Evolutionary conservation across 2,329 filamentous ascomycete genomes (phyloP).

Genomic region (Dactylellina cionopaga): DNA sequence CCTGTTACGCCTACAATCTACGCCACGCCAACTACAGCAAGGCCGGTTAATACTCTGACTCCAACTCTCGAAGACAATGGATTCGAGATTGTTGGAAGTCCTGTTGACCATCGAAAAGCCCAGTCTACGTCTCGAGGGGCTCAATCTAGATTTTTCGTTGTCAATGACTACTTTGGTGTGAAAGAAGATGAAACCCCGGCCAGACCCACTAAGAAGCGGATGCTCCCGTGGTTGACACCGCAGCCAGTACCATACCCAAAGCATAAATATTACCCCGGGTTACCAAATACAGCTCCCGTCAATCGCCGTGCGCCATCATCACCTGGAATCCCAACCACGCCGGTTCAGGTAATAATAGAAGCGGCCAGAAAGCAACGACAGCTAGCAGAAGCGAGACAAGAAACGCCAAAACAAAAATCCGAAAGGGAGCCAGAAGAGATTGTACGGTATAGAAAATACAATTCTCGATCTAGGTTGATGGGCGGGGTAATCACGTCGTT

Average conservation of each 20-base stretch:
- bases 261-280: too few relatives aligned
- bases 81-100: conserved; percentile 19
- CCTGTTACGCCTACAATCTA: too few relatives aligned
- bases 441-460: conserved; percentile 15
- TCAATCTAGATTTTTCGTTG: not conserved
- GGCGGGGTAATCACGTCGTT: conserved; percentile 40
- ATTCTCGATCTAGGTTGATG: conserved; percentile 3
- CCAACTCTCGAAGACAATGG: conserved; percentile 20
- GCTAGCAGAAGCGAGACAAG: not conserved
- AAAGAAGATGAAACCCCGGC: not conserved
- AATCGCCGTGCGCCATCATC: not conserved
- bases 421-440: conserved; percentile 32
- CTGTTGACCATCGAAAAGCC: not conserved
- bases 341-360: conserved; percentile 15
- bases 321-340: not conserved
- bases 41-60: not conserved
- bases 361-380: not conserved
- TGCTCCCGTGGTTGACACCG: conserved; percentile 32
- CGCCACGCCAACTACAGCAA: not conserved
- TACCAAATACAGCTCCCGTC: conserved; percentile 16
- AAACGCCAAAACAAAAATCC: not conserved
- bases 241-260: not conserved
- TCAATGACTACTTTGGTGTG: not conserved
- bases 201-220: conserved; percentile 1
- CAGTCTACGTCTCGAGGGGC: too few relatives aligned